Evolutionary conservation across 495 filamentous ascomycete genomes (phyloP), one percentile per base, ranked within the genome.

Genomic region (Sporormia fimetaria): DNA sequence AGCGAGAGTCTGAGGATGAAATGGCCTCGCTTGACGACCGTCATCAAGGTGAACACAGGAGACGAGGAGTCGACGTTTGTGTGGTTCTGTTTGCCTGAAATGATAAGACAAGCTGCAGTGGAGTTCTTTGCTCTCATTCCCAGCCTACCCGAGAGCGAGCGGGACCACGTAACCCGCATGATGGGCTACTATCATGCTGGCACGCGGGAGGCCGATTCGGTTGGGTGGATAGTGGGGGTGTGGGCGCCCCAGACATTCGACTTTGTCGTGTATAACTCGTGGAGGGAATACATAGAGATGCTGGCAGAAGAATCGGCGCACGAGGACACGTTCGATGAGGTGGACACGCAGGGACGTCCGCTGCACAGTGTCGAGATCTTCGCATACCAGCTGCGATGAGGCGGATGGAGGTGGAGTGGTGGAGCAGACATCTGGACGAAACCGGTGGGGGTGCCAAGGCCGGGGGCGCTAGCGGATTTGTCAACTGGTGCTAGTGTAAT

Each of bases 291-390:
- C 30, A 22, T 47, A 4, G 49, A 52, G 29, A n/a, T 21, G 16
- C 9, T 52, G 3, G 33, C 39, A 1, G 43, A 39, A 2, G 38
- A 52, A 18, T 47, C 49, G 11, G 49, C 49, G 2, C 42, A 47
- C 12, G 38, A 47, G 22, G 49, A 52, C 24, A 44, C 40, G 5
- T 21, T 39, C 4, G 49, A 47, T 33, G 49, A 52, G 22, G 43
- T 42, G 31, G 49, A 52, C 32, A 33, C n/a, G 20, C 28, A 52
- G 24, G 49, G 49, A 2, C 33, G 49, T 17, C 24, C 37, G 26
- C n/a, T 48, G 39, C 34, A 52, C 40, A 52, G 49, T 18, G 32
- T 47, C 31, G 43, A 47, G 10, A 33, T 52, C 11, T 47, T 52
- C 22, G 38, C 49, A 23, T 52, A 47, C 27, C 25, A 37, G 14